Evolutionary conservation across 495 filamentous ascomycete species (phyloP).

Genomic region (Staphylotrichum tortipilum): DNA sequence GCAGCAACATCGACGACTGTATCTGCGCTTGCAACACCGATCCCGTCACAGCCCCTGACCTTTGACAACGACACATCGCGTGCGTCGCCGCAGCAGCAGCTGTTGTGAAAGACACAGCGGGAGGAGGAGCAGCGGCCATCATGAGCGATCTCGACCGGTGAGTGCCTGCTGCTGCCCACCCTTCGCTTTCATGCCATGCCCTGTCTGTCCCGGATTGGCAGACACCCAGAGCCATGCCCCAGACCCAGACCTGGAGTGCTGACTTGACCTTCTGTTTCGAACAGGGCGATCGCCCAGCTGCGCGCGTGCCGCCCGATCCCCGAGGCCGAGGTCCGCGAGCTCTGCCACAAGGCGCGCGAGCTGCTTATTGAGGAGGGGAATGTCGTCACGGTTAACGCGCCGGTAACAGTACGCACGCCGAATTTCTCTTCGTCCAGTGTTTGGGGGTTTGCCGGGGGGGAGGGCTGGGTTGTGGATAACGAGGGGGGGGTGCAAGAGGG

Average conservation of each 20-base stretch:
- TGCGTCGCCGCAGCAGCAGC: no score
- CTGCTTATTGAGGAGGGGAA: slow-evolving; percentile 96
- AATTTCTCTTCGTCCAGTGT: neutral
- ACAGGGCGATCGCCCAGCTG: slow-evolving; percentile 84
- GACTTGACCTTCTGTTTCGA: neutral
- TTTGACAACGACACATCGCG: neutral
- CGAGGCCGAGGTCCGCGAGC: slow-evolving; percentile 85
- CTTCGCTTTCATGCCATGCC: no score
- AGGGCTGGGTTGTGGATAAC: no score
- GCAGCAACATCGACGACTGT: no score
- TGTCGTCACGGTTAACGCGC: slow-evolving; percentile 90
- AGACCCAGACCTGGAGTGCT: neutral
- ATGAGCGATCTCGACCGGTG: slow-evolving; percentile 29
- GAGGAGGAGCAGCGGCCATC: no score
- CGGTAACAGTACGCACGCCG: slow-evolving; percentile 60
- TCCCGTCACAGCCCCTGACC: neutral
- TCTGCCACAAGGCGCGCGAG: slow-evolving; percentile 96
- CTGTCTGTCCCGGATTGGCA: no score
- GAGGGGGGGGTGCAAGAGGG: neutral
- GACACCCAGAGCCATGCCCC: no score
- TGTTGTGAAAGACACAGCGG: no score
- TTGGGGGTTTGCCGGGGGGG: no score
- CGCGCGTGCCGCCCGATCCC: slow-evolving; percentile 94
- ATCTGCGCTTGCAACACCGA: no score
- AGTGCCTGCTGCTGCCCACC: neutral